Conservation (phyloP, 2,329 filamentous ascomycete genomes). For the Penicillium sp. region DNA sequence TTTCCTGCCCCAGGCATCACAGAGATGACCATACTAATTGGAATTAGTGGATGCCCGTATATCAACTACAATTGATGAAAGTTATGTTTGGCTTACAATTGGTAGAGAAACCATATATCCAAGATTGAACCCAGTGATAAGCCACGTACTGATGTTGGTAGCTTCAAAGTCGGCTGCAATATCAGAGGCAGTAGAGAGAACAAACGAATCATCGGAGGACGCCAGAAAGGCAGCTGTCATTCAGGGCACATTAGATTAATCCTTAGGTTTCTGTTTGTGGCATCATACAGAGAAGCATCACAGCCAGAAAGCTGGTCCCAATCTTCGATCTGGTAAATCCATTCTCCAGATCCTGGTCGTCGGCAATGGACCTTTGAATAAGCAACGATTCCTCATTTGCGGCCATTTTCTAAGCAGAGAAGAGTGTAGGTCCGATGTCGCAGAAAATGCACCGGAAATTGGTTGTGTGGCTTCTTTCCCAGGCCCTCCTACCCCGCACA, state of each 20-base stretch:
- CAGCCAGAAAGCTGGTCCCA: not conserved
- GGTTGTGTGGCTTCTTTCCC: too few relatives aligned
- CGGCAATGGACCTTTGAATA: not conserved
- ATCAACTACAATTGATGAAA: not conserved
- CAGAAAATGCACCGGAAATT: not conserved
- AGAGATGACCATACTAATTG: conserved; percentile 1
- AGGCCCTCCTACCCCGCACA: too few relatives aligned
- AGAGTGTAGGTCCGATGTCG: not conserved
- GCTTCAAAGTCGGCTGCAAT: not conserved
- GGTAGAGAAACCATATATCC: conserved; percentile 3
- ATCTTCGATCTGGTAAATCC: not conserved
- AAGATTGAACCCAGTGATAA: conserved; percentile 1
- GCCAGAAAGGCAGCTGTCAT: not conserved
- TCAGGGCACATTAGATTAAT: not conserved
- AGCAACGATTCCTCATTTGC: not conserved
- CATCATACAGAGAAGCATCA: not conserved
- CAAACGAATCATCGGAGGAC: conserved; percentile 1
- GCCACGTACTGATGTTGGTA: not conserved
- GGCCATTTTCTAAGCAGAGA: not conserved
- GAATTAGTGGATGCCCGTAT: not conserved
- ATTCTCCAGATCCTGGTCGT: not conserved
- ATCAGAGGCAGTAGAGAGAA: not conserved
- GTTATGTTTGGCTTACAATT: not conserved
- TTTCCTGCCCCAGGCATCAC: not conserved
- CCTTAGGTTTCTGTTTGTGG: too few relatives aligned